Percentiles rank a stretch among this genome's conserved stretches.
These are phyloP conservation scores for Diaporthe vexans DNA, from an alignment of 2,329 filamentous ascomycete species.

Conservation along the genomic window DNA sequence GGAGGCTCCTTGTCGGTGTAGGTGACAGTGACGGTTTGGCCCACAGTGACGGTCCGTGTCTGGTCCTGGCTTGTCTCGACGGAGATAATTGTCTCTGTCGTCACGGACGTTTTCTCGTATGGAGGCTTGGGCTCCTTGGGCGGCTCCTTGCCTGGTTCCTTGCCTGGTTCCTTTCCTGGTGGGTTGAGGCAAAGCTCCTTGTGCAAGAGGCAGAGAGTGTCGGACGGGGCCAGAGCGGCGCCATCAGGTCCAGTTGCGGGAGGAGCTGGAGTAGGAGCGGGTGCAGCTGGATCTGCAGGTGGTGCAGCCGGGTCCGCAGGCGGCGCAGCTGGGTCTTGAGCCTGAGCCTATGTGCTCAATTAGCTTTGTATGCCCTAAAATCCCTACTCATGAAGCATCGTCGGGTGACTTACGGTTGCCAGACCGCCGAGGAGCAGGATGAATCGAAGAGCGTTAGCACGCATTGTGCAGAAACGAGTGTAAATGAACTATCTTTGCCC, in stretches of 20 bases:
- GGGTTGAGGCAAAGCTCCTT: slow-evolving; percentile 15
- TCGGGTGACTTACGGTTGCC: background rate
- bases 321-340: background rate
- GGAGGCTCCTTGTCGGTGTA: background rate
- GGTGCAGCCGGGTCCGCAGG: background rate
- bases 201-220: slow-evolving; percentile 26
- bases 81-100: slow-evolving; percentile 20
- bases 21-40: slow-evolving; percentile 18
- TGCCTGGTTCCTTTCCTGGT: background rate
- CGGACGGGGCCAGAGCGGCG: background rate
- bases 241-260: background rate
- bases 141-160: background rate
- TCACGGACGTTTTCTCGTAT: background rate
- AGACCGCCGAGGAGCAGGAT: slow-evolving; percentile 2
- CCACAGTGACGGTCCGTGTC: slow-evolving; percentile 6
- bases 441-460: background rate
- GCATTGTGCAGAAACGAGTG: slow-evolving; percentile 15
- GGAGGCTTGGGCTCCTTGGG: background rate
- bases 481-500: background rate
- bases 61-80: background rate
- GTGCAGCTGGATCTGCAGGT: background rate
- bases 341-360: background rate
- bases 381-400: background rate
- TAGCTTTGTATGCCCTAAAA: background rate
- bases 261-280: background rate